Percentiles rank a stretch among this genome's conserved stretches.
These are phyloP conservation scores for Cicer judaicum DNA, from an alignment of 306 rosid species.

Conservation along the genomic window DNA sequence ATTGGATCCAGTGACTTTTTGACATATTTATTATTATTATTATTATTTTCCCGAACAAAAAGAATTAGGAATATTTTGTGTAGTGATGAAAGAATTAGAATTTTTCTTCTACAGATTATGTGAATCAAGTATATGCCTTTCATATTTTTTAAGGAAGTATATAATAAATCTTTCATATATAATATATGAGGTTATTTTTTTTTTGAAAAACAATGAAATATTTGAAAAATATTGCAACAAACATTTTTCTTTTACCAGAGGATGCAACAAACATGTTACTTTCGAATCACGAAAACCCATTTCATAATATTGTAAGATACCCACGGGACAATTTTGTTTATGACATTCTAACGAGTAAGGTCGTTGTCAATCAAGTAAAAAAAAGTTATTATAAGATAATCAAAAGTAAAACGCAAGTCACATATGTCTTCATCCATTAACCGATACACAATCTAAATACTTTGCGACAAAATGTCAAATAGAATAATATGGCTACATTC, in stretches of 20 bases:
- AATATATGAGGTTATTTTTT: too few species aligned
- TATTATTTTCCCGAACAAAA: too few species aligned
- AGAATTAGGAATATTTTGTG: too few species aligned
- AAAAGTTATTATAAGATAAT: neutral
- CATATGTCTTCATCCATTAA: slow-evolving; percentile 23
- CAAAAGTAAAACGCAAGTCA: slow-evolving; percentile 12
- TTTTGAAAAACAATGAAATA: neutral
- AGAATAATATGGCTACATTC: neutral
- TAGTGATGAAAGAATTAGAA: neutral
- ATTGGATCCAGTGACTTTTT: neutral
- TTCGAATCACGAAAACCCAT: slow-evolving; percentile 44
- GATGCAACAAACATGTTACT: slow-evolving; percentile 37
- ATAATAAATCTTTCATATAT: too few species aligned
- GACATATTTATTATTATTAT: too few species aligned
- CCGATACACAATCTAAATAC: neutral
- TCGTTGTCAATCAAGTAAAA: slow-evolving; percentile 6
- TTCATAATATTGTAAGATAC: slow-evolving; percentile 30
- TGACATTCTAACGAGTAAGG: slow-evolving; percentile 41
- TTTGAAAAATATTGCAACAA: neutral
- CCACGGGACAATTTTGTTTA: neutral
- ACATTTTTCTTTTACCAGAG: neutral
- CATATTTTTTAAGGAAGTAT: too few species aligned
- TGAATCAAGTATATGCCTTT: neutral
- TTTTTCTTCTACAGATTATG: neutral
- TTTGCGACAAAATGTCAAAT: neutral